These are phyloP conservation scores for Neocucurbitaria cava DNA, from an alignment of 2,329 filamentous ascomycete genomes.

Conservation along the genomic window DNA sequence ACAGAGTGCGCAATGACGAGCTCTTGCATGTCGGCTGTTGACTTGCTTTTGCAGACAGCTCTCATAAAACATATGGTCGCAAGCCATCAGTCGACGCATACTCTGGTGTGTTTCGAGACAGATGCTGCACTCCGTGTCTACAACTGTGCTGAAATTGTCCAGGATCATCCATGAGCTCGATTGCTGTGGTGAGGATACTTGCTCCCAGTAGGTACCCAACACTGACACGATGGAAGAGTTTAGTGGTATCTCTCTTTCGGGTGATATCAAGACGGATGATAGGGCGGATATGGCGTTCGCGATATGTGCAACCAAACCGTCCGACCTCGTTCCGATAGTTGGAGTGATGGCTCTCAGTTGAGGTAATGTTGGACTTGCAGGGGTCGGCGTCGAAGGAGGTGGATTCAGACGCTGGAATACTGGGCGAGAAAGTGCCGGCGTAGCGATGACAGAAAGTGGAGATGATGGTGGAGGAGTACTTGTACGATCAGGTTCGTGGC, in stretches of 20 bases:
- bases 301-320: background rate
- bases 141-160: background rate
- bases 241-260: background rate
- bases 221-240: no score
- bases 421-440: background rate
- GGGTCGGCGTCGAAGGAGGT: background rate
- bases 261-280: background rate
- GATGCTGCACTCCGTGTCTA: slow-evolving; percentile 6
- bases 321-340: background rate
- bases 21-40: background rate
- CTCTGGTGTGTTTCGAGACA: slow-evolving; percentile 3
- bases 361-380: background rate
- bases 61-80: slow-evolving; percentile 5
- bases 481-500: background rate
- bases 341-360: no score
- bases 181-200: background rate
- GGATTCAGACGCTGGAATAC: background rate
- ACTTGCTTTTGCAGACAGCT: background rate
- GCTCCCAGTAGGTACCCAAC: background rate
- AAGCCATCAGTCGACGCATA: slow-evolving; percentile 4
- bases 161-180: background rate
- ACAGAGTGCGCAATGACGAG: slow-evolving; percentile 3
- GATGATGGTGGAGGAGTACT: background rate
- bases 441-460: background rate
- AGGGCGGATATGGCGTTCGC: slow-evolving; percentile 1